Conservation (phyloP, 768 basidiomycete genomes). For the Holtermannia corniformis region DNA sequence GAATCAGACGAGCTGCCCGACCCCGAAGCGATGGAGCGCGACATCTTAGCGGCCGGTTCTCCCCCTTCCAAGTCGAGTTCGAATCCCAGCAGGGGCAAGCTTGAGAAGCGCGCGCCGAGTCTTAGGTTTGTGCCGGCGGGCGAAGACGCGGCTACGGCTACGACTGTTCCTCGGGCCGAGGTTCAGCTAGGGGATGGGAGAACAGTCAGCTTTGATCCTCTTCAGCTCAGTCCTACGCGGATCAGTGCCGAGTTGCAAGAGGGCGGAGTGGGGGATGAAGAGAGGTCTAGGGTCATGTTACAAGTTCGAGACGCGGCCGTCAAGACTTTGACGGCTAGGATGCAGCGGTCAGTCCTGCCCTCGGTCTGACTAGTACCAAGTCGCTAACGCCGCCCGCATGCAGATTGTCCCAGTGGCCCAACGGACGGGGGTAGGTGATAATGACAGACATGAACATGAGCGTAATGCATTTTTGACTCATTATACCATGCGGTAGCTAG, state of each 20-base stretch:
- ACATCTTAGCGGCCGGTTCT: conserved; percentile 12
- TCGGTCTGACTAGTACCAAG: too few species aligned
- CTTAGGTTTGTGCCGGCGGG: too few species aligned
- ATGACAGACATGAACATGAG: too few species aligned
- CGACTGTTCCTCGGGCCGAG: conserved; percentile 17
- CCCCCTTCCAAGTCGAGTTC: neutral
- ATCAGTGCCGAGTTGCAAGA: conserved; percentile 51
- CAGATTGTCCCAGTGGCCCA: too few species aligned
- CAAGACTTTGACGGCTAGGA: conserved; percentile 17
- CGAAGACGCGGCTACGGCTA: too few species aligned
- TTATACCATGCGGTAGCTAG: too few species aligned
- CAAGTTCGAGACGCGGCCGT: conserved; percentile 45
- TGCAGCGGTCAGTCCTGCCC: too few species aligned
- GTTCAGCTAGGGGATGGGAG: conserved; percentile 54
- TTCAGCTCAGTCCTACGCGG: conserved; percentile 54
- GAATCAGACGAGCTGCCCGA: conserved; percentile 36
- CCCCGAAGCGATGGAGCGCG: conserved; percentile 23
- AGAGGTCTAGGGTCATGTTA: conserved; percentile 25
- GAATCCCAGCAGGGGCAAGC: neutral
- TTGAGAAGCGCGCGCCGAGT: conserved; percentile 28
- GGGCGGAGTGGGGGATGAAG: conserved; percentile 14
- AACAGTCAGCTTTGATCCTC: conserved; percentile 73
- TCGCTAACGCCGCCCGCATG: too few species aligned
- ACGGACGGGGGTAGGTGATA: too few species aligned
- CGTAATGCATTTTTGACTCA: too few species aligned